phyloP scores from a whole-genome alignment of 78 protist species.

The Cyanophora paradoxa region DNA sequence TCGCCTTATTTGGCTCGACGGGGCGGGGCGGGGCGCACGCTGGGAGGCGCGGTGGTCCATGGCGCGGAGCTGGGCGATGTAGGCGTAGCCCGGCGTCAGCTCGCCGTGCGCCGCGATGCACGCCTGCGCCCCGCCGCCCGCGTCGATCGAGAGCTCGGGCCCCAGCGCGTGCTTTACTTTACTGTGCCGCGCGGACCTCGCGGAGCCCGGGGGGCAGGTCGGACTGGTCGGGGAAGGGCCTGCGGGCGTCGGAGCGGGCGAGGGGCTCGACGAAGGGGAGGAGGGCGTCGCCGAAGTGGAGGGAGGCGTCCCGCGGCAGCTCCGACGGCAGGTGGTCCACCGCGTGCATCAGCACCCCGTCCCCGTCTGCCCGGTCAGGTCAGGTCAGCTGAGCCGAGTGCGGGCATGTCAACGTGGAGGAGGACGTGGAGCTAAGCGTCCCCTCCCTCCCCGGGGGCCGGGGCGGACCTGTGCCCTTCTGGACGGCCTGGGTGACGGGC shows the following conservation, averaged over 20 bases:
- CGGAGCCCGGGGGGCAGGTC: conserved; percentile 10
- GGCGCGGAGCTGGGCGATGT: conserved; percentile 51
- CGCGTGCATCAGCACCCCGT: conserved; percentile 63
- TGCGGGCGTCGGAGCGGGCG: background rate
- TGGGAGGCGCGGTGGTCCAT: too few species aligned
- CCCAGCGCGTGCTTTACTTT: too few species aligned
- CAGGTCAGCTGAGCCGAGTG: background rate
- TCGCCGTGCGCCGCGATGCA: conserved; percentile 54
- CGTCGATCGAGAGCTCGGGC: background rate
- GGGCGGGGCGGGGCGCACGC: too few species aligned
- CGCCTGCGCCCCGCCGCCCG: too few species aligned
- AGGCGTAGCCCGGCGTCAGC: conserved; percentile 62
- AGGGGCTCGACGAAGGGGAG: conserved; percentile 38
- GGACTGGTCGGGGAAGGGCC: background rate
- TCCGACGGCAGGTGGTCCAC: conserved; percentile 90
- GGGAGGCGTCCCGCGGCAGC: conserved; percentile 76
- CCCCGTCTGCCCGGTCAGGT: background rate
- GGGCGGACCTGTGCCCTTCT: background rate
- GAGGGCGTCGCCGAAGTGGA: conserved; percentile 68
- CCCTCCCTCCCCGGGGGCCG: too few species aligned
- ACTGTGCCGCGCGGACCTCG: too few species aligned
- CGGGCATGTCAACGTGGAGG: background rate
- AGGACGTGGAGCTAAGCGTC: background rate
- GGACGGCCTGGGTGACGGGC: conserved; percentile 9
- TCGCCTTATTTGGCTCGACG: too few species aligned